phyloP scores from a whole-genome alignment of 331 rosid species.

The Ulmus americana region DNA sequence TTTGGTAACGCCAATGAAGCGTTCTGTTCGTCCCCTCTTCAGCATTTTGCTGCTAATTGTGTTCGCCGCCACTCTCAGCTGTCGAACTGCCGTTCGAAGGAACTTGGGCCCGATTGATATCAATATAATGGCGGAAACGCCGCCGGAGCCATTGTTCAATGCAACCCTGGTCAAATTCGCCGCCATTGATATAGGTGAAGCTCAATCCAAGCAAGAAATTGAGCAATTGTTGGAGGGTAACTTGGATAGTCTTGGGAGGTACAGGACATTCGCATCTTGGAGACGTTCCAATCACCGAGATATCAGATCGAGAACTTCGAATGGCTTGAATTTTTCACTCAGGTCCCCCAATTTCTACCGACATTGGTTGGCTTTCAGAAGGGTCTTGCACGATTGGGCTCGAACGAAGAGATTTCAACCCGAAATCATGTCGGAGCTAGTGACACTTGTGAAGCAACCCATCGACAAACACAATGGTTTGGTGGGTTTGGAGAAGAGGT shows the following conservation, averaged over 20 bases:
- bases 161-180: constrained; percentile 67
- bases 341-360: constrained; percentile 77
- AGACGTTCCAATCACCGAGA: constrained; percentile 59
- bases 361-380: constrained; percentile 74
- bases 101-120: constrained; percentile 41
- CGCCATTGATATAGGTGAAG: constrained; percentile 52
- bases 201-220: constrained; percentile 46
- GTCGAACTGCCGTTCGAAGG: constrained; percentile 43
- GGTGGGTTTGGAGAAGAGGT: constrained; percentile 23
- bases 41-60: constrained; percentile 47
- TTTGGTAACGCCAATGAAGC: constrained; percentile 53
- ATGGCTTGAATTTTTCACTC: constrained; percentile 35
- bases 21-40: constrained; percentile 63
- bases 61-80: constrained; percentile 54
- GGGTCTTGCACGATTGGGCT: constrained; percentile 54
- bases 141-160: constrained; percentile 36
- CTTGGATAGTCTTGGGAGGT: constrained; percentile 59
- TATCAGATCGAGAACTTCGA: constrained; percentile 25
- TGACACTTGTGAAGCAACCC: constrained; percentile 42
- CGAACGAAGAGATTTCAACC: constrained; percentile 57
- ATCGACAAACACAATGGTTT: constrained; percentile 39
- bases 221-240: constrained; percentile 69
- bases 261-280: constrained; percentile 66
- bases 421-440: constrained; percentile 55
- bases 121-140: constrained; percentile 28